phyloP scores from a whole-genome alignment of 495 filamentous ascomycete genomes.

The Penicillium pulvis region DNA sequence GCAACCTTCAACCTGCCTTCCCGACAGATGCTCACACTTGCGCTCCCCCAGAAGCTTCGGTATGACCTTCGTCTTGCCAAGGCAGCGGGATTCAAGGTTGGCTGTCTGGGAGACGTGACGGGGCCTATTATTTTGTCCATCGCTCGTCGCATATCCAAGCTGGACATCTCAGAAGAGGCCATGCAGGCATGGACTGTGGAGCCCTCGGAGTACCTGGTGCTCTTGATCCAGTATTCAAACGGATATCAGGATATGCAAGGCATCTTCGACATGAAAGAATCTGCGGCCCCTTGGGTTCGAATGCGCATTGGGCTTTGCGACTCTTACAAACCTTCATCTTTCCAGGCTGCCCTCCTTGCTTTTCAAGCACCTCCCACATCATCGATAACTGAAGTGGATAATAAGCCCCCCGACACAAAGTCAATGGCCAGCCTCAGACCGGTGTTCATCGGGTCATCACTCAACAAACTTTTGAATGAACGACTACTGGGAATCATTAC shows the following conservation, averaged over 20 bases:
- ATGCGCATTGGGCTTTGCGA: slow-evolving; percentile 52
- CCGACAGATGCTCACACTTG: slow-evolving; percentile 13
- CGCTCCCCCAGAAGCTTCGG: slow-evolving; percentile 44
- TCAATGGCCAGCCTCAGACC: slow-evolving; percentile 20
- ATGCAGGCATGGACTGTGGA: slow-evolving; percentile 76
- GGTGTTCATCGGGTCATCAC: slow-evolving; percentile 71
- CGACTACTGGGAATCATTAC: slow-evolving; percentile 65
- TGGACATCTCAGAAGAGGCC: slow-evolving; percentile 76
- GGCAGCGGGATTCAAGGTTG: slow-evolving; percentile 74
- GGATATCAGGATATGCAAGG: slow-evolving; percentile 59
- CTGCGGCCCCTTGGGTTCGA: slow-evolving; percentile 17
- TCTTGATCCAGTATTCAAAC: slow-evolving; percentile 68
- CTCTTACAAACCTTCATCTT: slow-evolving; percentile 51
- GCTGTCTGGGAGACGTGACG: slow-evolving; percentile 55
- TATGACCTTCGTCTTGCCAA: slow-evolving; percentile 64
- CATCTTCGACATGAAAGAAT: slow-evolving; percentile 31
- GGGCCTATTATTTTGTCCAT: slow-evolving; percentile 66
- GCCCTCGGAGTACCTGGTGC: slow-evolving; percentile 68
- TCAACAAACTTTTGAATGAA: slow-evolving; percentile 69
- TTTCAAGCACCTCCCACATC: slow-evolving; percentile 42
- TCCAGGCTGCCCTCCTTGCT: slow-evolving; percentile 42
- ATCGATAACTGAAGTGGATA: slow-evolving; percentile 27
- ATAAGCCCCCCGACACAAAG: background rate
- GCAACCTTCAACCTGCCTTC: slow-evolving; percentile 35
- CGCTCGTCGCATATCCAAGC: slow-evolving; percentile 60